Evolutionary conservation across 2,329 filamentous ascomycete species (phyloP), one percentile per base, ranked within the genome.

Genomic region (Furcasterigmium sp.): DNA sequence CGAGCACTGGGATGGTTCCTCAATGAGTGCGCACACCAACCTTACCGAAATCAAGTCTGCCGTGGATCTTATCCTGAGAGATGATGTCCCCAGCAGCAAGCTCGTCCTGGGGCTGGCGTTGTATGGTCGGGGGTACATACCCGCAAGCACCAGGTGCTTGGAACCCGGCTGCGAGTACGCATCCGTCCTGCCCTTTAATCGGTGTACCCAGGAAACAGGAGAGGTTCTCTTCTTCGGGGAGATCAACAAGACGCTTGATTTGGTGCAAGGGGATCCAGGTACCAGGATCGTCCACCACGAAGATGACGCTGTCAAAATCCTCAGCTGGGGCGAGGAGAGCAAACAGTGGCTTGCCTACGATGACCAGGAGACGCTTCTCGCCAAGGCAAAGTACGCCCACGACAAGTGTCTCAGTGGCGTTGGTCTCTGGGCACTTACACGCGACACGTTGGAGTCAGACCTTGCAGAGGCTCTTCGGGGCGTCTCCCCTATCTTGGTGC

Each of bases 1-100:
- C 23, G 23, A 26, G 7, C 23, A 26, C 23, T 26, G 23, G 23
- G 23, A 26, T 11, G 23, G 23, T 7, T 11, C 23, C 7, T 7
- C 11, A 11, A 7, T 26, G 23, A 26, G 57, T 13, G 52, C 59
- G 0, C 73, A 76, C 45, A 72, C 70, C 1, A 73, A 76, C 47
- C 43, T 74, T 2, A 70, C 69, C 3, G 70, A 75, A 46, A 73
- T 75, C 23, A 49, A 71, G 1, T n/a, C 47, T 1, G 59, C 55
- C 0, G 45, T 75, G 0, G 62, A 74, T 3, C 64, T 76, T 0
- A 52, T 78, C 3, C 76, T 73, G 71, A 58, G 69, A 8, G 68
- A 64, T 41, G 53, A 65, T 28, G 57, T 79, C 23, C 51, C 59
- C 5, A 64, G 72, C 0, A 38, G 46, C 0, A 65, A 69, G 18